Base-by-base conservation (phyloP, 345 rosid genomes). In the Microthlaspi erraticum region DNA sequence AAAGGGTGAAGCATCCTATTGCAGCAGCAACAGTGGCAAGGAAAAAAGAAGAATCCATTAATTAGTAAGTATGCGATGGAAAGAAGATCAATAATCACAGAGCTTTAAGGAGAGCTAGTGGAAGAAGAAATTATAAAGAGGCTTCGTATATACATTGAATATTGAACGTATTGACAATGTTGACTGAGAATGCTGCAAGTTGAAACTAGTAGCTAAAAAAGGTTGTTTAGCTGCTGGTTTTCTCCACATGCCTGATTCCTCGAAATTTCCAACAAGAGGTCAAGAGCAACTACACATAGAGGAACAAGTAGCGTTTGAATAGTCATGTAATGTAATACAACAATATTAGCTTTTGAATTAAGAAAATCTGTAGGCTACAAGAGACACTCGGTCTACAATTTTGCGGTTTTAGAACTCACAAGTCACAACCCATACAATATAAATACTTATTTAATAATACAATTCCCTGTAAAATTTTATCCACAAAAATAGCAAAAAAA, bases 191-290 rank as follows among this genome's bases (percentile, higher is more conserved):
- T 4, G 49, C n/a, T 64, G 33, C 34, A n/a, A 7, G 49, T 36
- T 64, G 33, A 49, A 63, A 63, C 8, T 46, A 18, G 5, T 8
- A 38, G 36, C 65, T 12, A 26, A 60, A 60, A n/a, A n/a, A n/a
- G 65, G 65, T 12, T 10, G 36, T 6, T 13, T 50, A 31, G 33
- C 34, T 10, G 53, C 31, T 49, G 53, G n/a, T 49, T 46, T 18
- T 46, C 6, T 50, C 33, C 16, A 29, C 12, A 12, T 50, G 11
- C 10, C 57, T 13, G 29, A 1, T 29, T 51, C 56, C 36, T 26
- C 3, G 54, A 20, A 0, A 10, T 20, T 51, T 51, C 10, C 90
- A 85, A 87, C 87, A 26, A 26, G 29, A 26, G 29, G n/a, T n/a
- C n/a, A n/a, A n/a, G n/a, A n/a, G n/a, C n/a, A n/a, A n/a, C n/a